A percentile compares a stretch with the other conserved stretches of the same genome.
These are phyloP conservation scores for Myochromella boudieri DNA, from an alignment of 768 basidiomycete genomes.

Conservation along the genomic window DNA sequence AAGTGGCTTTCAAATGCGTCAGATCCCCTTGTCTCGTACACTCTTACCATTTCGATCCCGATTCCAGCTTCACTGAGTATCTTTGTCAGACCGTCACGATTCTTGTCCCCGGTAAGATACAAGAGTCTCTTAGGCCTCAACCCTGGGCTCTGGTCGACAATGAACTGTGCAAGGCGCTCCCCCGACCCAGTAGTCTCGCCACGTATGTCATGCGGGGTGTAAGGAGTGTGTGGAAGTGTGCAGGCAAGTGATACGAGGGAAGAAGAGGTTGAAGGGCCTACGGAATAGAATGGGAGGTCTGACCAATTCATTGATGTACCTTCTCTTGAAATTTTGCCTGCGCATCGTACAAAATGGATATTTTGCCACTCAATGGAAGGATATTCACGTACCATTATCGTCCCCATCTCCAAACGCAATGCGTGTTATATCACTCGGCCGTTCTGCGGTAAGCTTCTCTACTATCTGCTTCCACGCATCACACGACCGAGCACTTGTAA, in stretches of 20 bases:
- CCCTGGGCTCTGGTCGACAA: constrained; percentile 41
- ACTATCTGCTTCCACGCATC: constrained; percentile 73
- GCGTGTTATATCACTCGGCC: too few relatives aligned
- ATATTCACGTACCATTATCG: too few relatives aligned
- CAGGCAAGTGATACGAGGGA: constrained; percentile 39
- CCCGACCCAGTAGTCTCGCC: constrained; percentile 62
- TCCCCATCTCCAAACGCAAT: too few relatives aligned
- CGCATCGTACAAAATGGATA: too few relatives aligned
- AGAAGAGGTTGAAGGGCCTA: constrained; percentile 64
- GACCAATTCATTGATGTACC: too few relatives aligned
- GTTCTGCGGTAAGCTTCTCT: too few relatives aligned
- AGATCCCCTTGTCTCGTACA: constrained; percentile 69
- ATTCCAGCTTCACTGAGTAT: constrained; percentile 49
- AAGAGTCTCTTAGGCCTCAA: constrained; percentile 40
- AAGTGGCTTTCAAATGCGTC: constrained; percentile 49
- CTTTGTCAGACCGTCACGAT: constrained; percentile 61
- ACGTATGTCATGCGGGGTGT: constrained; percentile 30
- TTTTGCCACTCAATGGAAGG: too few relatives aligned
- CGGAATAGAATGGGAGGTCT: constrained; percentile 71
- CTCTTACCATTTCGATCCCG: constrained; percentile 51
- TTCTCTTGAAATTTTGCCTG: too few relatives aligned
- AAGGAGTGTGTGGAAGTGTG: constrained; percentile 20
- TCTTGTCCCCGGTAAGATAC: constrained; percentile 89
- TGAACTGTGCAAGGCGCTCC: constrained; percentile 65
- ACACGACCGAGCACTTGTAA: constrained; percentile 78